A percentile compares a stretch with the other conserved stretches of the same genome.
Conservation (phyloP, 371 early-diverging fungal genomes). For the Lichtheimia corymbifera region DNA sequence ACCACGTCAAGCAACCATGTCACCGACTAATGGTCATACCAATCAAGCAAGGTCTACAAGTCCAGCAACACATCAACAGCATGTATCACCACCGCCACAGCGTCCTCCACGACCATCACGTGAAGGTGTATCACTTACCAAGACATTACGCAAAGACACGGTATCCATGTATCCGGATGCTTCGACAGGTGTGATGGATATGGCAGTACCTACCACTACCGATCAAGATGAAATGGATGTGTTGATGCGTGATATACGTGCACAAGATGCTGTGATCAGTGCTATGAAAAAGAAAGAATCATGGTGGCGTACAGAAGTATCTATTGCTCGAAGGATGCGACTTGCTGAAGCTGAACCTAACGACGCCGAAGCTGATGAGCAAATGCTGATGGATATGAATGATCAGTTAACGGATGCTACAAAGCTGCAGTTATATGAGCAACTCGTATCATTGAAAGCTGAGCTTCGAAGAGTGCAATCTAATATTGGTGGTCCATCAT, state of each 20-base stretch:
- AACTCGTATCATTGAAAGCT: constrained; percentile 39
- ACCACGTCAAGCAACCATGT: not conserved
- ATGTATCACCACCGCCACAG: constrained; percentile 4
- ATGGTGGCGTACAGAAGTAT: constrained; percentile 56
- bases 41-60: not conserved
- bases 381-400: constrained; percentile 37
- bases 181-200: not conserved
- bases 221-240: constrained; percentile 26
- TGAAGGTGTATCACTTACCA: constrained; percentile 2
- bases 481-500: constrained; percentile 46
- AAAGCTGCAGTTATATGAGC: constrained; percentile 40
- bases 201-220: not conserved
- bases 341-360: constrained; percentile 11
- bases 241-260: constrained; percentile 37
- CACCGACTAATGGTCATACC: not conserved
- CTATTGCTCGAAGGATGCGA: constrained; percentile 39
- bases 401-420: constrained; percentile 25
- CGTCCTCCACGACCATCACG: constrained; percentile 17
- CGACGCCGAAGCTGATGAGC: constrained; percentile 37
- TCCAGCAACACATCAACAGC: not conserved
- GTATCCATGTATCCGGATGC: constrained; percentile 16
- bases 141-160: constrained; percentile 1
- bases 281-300: constrained; percentile 52
- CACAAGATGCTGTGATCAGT: constrained; percentile 37
- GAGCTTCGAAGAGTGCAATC: constrained; percentile 42